These are phyloP conservation scores for Xylogone sp. DNA, from an alignment of 2,329 filamentous ascomycete genomes.

Conservation along the genomic window DNA sequence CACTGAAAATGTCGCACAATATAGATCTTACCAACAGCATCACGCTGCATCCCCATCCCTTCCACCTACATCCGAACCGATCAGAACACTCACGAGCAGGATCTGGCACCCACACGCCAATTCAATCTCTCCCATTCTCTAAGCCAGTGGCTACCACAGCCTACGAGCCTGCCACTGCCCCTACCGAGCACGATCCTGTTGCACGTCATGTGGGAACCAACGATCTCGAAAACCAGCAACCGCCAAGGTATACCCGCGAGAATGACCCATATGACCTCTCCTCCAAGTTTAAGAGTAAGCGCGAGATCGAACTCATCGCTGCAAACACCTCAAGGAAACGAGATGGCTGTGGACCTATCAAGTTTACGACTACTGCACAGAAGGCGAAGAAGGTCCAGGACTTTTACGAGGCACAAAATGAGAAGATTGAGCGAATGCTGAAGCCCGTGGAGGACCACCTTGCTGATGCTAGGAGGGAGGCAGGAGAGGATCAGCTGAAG, in stretches of 20 bases:
- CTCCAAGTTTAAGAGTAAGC: constrained; percentile 70
- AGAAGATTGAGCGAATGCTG: constrained; percentile 85
- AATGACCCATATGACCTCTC: constrained; percentile 82
- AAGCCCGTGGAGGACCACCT: constrained; percentile 92
- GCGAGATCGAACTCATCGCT: constrained; percentile 72
- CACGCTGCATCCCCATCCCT: constrained; percentile 27
- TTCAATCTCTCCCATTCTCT: constrained; percentile 14
- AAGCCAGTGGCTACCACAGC: constrained; percentile 37
- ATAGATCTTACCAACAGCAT: constrained; percentile 25
- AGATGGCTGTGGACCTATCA: constrained; percentile 38
- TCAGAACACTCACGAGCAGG: constrained; percentile 14
- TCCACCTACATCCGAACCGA: constrained; percentile 23
- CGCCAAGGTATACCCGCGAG: constrained; percentile 35
- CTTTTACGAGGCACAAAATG: constrained; percentile 91
- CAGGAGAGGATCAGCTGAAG: constrained; percentile 75
- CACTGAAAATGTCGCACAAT: constrained; percentile 14
- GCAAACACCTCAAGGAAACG: constrained; percentile 80
- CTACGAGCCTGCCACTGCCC: constrained; percentile 29
- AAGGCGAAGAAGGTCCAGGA: constrained; percentile 53
- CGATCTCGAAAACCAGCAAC: constrained; percentile 39
- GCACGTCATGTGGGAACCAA: constrained; percentile 21
- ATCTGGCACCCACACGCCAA: constrained; percentile 21
- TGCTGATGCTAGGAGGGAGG: constrained; percentile 70
- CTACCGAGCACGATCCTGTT: constrained; percentile 20
- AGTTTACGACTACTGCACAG: constrained; percentile 31